phyloP scores from a whole-genome alignment of 345 rosid species.

The Rhodamnia argentea region DNA sequence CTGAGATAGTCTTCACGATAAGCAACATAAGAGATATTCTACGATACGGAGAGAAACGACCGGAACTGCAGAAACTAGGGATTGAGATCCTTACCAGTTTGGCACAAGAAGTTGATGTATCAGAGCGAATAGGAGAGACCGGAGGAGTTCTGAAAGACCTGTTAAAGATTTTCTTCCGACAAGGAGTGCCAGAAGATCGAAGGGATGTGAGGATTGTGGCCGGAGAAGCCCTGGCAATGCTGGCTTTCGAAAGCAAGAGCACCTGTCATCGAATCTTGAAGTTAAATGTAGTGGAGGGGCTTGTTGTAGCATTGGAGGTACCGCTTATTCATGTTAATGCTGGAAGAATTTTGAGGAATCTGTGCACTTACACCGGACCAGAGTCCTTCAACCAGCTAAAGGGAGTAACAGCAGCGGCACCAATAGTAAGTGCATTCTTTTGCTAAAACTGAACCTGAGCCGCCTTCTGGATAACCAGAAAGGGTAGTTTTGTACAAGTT shows the following conservation, averaged over 20 bases:
- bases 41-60: constrained; percentile 29
- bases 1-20: constrained; percentile 61
- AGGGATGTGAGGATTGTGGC: constrained; percentile 48
- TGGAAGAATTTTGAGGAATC: constrained; percentile 59
- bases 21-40: constrained; percentile 66
- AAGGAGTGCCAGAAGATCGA: constrained; percentile 10
- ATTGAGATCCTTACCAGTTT: constrained; percentile 59
- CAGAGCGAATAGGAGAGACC: constrained; percentile 63
- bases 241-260: constrained; percentile 50
- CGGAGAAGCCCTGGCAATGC: constrained; percentile 79
- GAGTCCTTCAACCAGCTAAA: constrained; percentile 38
- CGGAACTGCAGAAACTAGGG: constrained; percentile 55
- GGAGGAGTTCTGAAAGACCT: constrained; percentile 67
- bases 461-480: background rate
- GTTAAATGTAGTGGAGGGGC: constrained; percentile 29
- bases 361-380: constrained; percentile 41
- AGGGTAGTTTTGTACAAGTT: background rate
- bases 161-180: constrained; percentile 43
- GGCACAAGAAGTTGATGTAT: constrained; percentile 54
- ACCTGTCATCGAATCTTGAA: constrained; percentile 61
- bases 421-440: constrained; percentile 33
- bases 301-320: constrained; percentile 38
- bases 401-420: constrained; percentile 46
- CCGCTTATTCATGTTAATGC: constrained; percentile 44
- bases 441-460: background rate